Conservation (phyloP, 345 rosid species). For the Rhodamnia argentea region DNA sequence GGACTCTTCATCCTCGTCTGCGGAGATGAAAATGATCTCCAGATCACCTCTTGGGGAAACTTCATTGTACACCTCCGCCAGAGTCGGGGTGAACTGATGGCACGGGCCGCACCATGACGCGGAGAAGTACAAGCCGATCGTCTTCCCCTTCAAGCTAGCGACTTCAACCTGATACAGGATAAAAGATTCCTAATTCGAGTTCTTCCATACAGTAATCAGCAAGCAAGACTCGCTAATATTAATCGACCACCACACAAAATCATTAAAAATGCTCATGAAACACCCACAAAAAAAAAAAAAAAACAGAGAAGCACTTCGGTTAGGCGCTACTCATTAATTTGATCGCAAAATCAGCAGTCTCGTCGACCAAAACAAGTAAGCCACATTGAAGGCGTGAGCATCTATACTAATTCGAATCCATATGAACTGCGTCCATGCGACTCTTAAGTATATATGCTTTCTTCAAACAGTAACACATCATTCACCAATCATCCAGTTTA, state of each 20-base stretch:
- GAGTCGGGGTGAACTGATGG: constrained; percentile 47
- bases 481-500: too few species aligned
- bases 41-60: constrained; percentile 34
- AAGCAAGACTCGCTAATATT: background rate
- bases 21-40: constrained; percentile 53
- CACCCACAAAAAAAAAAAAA: too few species aligned
- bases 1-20: constrained; percentile 47
- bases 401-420: background rate
- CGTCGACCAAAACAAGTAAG: background rate
- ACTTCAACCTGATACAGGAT: constrained; percentile 38
- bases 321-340: background rate
- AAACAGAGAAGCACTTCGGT: background rate
- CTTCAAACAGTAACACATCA: too few species aligned
- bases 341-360: background rate
- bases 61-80: constrained; percentile 43
- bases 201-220: background rate
- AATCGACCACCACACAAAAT: background rate
- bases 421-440: too few species aligned
- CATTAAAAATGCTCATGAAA: too few species aligned
- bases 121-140: constrained; percentile 62
- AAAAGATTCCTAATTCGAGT: background rate
- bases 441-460: too few species aligned
- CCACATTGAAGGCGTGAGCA: background rate
- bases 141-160: constrained; percentile 65
- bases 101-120: constrained; percentile 89